phyloP scores from a whole-genome alignment of 2,329 filamentous ascomycete genomes.

The Teratosphaeria destructans region DNA sequence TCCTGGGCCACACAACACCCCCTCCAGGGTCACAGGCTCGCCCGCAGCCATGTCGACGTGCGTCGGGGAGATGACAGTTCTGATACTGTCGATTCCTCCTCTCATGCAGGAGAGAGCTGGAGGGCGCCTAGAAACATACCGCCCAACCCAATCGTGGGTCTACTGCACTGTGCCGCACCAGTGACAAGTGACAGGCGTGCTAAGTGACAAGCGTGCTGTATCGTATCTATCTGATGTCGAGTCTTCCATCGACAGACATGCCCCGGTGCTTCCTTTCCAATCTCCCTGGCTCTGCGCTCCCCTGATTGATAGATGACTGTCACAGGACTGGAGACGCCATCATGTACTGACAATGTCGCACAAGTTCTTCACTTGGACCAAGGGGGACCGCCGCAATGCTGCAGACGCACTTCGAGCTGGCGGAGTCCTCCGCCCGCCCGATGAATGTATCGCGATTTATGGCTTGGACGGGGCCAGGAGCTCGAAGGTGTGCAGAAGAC shows the following conservation, averaged over 20 bases:
- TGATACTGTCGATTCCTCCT: neutral
- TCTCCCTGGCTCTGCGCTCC: neutral
- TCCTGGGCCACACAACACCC: neutral
- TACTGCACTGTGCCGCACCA: neutral
- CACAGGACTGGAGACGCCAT: neutral
- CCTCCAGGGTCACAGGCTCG: neutral
- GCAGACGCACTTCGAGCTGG: constrained; percentile 26
- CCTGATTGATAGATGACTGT: neutral
- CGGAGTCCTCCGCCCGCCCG: constrained; percentile 29
- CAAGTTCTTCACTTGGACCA: constrained; percentile 36
- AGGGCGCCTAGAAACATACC: neutral
- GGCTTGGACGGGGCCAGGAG: constrained; percentile 14
- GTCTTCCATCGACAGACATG: too few relatives aligned
- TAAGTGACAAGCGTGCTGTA: neutral
- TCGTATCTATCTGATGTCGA: neutral
- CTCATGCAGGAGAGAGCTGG: neutral
- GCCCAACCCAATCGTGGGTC: neutral
- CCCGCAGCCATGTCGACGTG: neutral
- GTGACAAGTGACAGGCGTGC: too few relatives aligned
- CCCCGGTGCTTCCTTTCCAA: neutral
- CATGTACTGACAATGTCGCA: constrained; percentile 23
- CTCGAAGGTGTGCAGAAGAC: constrained; percentile 8
- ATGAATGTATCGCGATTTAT: constrained; percentile 20
- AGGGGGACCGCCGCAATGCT: constrained; percentile 24
- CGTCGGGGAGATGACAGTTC: neutral